Conservation (phyloP, 164 flowering plant genomes). For the Kalanchoe fedtschenkoi region DNA sequence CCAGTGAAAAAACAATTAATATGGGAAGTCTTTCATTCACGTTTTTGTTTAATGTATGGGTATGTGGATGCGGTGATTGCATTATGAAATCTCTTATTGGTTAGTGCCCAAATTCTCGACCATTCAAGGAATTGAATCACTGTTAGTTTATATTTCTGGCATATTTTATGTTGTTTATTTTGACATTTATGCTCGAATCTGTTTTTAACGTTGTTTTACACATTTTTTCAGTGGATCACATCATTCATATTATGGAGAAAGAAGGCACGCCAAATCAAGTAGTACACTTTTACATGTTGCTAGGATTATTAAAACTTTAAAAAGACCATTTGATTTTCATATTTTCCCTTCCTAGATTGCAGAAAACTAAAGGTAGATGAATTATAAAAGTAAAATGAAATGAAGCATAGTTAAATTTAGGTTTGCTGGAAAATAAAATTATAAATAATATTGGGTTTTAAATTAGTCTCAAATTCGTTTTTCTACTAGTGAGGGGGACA, state of each 20-base stretch:
- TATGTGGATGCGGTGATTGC: neutral
- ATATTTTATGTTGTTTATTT: neutral
- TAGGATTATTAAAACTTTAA: neutral
- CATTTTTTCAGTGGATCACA: constrained; percentile 49
- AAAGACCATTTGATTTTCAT: too few species aligned
- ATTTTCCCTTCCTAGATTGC: too few species aligned
- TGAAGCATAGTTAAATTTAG: too few species aligned
- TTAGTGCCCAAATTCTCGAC: neutral
- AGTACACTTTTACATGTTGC: constrained; percentile 17
- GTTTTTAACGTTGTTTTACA: neutral
- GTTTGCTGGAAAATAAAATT: too few species aligned
- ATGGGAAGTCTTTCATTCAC: neutral
- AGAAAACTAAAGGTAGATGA: too few species aligned
- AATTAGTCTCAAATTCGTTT: too few species aligned
- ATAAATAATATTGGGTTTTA: too few species aligned
- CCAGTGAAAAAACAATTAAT: neutral
- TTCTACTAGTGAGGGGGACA: too few species aligned
- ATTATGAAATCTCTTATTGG: neutral
- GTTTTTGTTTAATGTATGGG: constrained; percentile 1
- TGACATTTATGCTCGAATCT: neutral
- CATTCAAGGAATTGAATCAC: too few species aligned
- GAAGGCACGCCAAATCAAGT: constrained; percentile 76
- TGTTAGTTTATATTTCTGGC: neutral
- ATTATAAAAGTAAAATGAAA: too few species aligned
- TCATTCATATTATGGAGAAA: constrained; percentile 72